Conservation (phyloP, 768 basidiomycete genomes). For the Mycena albidolilacea region DNA sequence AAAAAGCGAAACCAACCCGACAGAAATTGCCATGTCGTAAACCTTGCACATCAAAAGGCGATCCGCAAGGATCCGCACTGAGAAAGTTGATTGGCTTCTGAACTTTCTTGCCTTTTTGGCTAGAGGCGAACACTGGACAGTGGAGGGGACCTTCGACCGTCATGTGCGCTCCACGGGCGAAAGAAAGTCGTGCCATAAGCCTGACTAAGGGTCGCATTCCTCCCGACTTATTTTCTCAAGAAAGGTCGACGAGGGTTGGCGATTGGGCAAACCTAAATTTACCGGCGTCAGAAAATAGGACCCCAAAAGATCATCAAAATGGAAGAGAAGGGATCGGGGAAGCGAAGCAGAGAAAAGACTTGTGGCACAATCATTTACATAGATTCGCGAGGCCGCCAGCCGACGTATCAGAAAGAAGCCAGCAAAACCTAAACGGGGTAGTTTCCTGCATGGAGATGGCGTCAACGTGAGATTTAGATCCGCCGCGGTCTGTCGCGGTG, state of each 20-base stretch:
- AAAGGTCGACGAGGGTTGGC: not conserved
- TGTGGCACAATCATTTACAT: not conserved
- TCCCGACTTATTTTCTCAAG: not conserved
- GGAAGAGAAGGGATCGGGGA: not conserved
- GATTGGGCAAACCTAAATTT: slow-evolving; percentile 29
- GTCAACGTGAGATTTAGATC: not conserved
- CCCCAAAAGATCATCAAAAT: slow-evolving; percentile 1
- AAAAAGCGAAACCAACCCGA: not conserved
- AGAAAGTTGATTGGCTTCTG: not conserved
- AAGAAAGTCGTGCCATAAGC: not conserved
- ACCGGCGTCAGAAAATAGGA: not conserved
- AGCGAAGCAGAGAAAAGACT: not conserved
- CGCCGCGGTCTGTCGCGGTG: too few relatives aligned
- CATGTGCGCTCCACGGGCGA: not conserved
- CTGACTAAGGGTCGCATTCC: not conserved
- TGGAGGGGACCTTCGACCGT: too few relatives aligned
- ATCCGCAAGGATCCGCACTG: too few relatives aligned
- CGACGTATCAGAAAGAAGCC: not conserved
- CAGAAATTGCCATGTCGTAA: not conserved
- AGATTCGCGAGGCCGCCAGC: not conserved
- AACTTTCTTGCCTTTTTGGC: slow-evolving; percentile 4
- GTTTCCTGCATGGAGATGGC: slow-evolving; percentile 21
- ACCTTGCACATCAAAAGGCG: not conserved
- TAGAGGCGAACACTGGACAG: not conserved
- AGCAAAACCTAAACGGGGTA: slow-evolving; percentile 23